phyloP scores from a whole-genome alignment of 2,329 filamentous ascomycete genomes.

The Penicillium sp. region DNA sequence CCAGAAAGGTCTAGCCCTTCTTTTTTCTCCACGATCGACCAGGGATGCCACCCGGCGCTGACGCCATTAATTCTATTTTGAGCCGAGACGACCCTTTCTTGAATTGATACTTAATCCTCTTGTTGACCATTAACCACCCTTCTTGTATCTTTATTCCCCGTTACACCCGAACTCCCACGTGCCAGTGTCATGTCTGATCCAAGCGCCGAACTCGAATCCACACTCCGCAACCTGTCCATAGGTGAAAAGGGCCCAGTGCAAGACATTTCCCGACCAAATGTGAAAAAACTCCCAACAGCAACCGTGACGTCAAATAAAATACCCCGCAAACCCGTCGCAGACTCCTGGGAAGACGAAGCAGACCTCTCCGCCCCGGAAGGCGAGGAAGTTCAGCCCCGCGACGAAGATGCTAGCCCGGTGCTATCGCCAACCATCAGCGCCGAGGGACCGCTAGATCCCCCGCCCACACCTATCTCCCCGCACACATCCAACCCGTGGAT shows the following conservation, averaged over 20 bases:
- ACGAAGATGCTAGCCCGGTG: slow-evolving; percentile 25
- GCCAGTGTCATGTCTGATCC: slow-evolving; percentile 23
- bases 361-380: slow-evolving; percentile 48
- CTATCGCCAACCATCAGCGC: slow-evolving; percentile 28
- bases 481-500: slow-evolving; percentile 30
- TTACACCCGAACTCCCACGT: not conserved
- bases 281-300: slow-evolving; percentile 3
- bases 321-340: slow-evolving; percentile 48
- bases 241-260: slow-evolving; percentile 29
- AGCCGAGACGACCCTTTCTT: slow-evolving; percentile 9
- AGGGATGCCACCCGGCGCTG: slow-evolving; percentile 19
- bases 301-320: slow-evolving; percentile 7
- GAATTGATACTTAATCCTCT: not conserved
- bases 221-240: slow-evolving; percentile 32
- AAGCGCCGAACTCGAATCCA: slow-evolving; percentile 31
- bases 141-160: not conserved
- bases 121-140: not conserved
- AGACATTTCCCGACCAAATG: slow-evolving; percentile 27
- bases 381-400: slow-evolving; percentile 24
- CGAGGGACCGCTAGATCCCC: slow-evolving; percentile 52
- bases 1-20: slow-evolving; percentile 20
- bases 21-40: slow-evolving; percentile 25
- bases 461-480: slow-evolving; percentile 65
- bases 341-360: slow-evolving; percentile 76
- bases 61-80: slow-evolving; percentile 22